phyloP scores from a whole-genome alignment of 768 basidiomycete genomes.

The Lactifluus volemus region DNA sequence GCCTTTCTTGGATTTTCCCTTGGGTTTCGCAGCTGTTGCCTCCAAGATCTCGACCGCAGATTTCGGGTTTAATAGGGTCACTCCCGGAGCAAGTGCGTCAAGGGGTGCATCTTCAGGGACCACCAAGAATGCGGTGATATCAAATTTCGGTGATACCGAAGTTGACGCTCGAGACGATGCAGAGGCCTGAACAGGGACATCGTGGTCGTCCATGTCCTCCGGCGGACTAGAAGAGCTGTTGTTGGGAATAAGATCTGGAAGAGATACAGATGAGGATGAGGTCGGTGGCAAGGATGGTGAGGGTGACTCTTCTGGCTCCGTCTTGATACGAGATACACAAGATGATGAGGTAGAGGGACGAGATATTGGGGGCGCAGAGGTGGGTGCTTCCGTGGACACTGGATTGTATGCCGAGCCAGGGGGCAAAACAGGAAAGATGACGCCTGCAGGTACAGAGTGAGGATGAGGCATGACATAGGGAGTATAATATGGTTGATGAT shows the following conservation, averaged over 20 bases:
- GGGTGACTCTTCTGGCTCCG: constrained; percentile 13
- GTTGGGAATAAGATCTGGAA: constrained; percentile 21
- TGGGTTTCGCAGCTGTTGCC: constrained; percentile 1
- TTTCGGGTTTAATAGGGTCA: constrained; percentile 13
- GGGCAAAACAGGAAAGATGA: constrained; percentile 70
- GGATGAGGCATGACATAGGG: constrained; percentile 27
- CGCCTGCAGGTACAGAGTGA: constrained; percentile 46
- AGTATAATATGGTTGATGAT: constrained; percentile 65
- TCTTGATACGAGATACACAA: constrained; percentile 4
- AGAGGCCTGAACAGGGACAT: not conserved
- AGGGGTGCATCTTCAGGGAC: constrained; percentile 18
- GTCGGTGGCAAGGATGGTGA: constrained; percentile 15
- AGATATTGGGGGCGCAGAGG: not conserved
- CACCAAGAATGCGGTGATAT: constrained; percentile 19
- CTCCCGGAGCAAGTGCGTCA: constrained; percentile 19
- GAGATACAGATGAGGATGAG: constrained; percentile 16
- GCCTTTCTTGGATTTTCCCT: constrained; percentile 16
- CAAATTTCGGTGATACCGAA: constrained; percentile 4
- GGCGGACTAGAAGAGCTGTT: constrained; percentile 22
- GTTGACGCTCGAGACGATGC: constrained; percentile 5
- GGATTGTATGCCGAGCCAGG: constrained; percentile 37
- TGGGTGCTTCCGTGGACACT: constrained; percentile 12
- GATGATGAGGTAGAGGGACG: constrained; percentile 16
- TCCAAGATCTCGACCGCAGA: not conserved
- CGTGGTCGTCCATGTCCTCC: constrained; percentile 14